phyloP scores from a whole-genome alignment of 139 green algal genomes.

The Penium margaritaceum region DNA sequence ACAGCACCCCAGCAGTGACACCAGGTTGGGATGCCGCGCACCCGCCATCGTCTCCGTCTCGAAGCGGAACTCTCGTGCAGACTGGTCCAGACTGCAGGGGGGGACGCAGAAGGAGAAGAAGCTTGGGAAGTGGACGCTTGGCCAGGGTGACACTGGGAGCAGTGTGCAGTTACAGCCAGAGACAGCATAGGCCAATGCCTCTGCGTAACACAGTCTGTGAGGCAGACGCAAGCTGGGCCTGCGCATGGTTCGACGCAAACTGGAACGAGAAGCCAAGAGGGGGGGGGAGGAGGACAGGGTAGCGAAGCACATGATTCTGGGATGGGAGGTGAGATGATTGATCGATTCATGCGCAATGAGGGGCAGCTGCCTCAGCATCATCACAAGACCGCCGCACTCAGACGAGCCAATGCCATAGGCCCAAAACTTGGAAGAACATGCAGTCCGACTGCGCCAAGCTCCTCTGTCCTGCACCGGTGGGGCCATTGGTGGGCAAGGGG shows the following conservation, averaged over 20 bases:
- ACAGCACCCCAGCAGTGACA: conserved; percentile 36
- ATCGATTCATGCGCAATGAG: background rate
- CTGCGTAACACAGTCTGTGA: background rate
- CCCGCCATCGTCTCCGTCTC: conserved; percentile 23
- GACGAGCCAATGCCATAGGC: background rate
- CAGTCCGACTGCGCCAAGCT: background rate
- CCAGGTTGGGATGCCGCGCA: conserved; percentile 26
- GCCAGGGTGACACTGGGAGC: background rate
- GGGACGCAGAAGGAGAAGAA: background rate
- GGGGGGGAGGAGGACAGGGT: background rate
- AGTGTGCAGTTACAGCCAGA: background rate
- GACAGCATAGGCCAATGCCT: background rate
- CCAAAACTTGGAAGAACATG: background rate
- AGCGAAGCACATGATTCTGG: background rate
- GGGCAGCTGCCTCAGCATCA: too few relatives aligned
- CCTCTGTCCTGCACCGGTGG: background rate
- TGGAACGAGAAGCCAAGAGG: background rate
- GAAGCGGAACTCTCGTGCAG: conserved; percentile 14
- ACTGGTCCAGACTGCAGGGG: background rate
- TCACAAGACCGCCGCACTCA: background rate
- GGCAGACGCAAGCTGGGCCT: background rate
- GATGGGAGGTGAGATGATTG: background rate
- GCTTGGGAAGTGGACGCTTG: background rate
- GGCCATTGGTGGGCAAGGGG: background rate
- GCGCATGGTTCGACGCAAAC: background rate